phyloP scores from a whole-genome alignment of 257 asterid genomes.

The Rhazya stricta region DNA sequence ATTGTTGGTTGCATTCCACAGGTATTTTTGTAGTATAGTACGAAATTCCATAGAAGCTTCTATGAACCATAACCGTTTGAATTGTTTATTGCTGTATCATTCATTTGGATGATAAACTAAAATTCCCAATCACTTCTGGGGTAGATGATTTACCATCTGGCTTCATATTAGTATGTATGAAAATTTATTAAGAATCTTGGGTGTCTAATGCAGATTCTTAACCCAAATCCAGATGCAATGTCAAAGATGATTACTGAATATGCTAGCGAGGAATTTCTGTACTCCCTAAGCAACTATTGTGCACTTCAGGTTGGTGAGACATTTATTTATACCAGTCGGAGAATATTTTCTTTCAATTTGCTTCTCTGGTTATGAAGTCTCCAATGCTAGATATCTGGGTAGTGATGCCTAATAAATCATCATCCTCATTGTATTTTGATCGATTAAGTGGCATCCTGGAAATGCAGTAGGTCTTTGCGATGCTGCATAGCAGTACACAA shows the following conservation, averaged over 20 bases:
- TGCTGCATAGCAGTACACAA: not conserved
- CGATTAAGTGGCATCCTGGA: constrained; percentile 1
- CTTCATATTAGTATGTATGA: constrained; percentile 1
- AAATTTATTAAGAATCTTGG: constrained; percentile 1
- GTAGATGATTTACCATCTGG: constrained; percentile 6
- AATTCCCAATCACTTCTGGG: not conserved
- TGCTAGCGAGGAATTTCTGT: constrained; percentile 95
- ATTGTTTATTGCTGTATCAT: not conserved
- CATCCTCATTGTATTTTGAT: not conserved
- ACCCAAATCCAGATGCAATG: constrained; percentile 99
- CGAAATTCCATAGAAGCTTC: not conserved
- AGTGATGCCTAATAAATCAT: constrained; percentile 2
- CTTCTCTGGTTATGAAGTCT: not conserved
- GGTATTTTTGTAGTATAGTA: constrained; percentile 44
- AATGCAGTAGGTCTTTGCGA: not conserved
- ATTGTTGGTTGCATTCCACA: constrained; percentile 99
- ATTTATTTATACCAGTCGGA: not conserved
- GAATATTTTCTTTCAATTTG: not conserved
- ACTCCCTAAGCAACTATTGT: constrained; percentile 85
- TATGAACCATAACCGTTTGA: not conserved
- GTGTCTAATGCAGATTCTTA: constrained; percentile 64
- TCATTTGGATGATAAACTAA: not conserved
- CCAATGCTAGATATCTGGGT: not conserved
- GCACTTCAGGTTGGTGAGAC: constrained; percentile 74
- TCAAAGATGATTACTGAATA: constrained; percentile 90